Evolutionary conservation across 371 early-diverging fungal species (phyloP).

Genomic region (Rhizopus stolonifer): DNA sequence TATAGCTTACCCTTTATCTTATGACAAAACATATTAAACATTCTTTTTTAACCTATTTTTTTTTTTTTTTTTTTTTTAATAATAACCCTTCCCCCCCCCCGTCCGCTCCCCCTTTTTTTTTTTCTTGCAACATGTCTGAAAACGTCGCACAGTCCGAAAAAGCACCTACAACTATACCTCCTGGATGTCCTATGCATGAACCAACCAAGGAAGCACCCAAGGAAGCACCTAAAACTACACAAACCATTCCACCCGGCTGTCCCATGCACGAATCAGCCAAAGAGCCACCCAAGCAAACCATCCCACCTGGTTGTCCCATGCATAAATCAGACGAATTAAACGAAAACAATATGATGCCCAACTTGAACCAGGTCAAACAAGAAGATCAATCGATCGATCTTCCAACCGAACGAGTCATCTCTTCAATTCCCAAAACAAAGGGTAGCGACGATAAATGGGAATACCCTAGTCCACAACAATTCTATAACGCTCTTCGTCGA

Average conservation of each 20-base stretch:
- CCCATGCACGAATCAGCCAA: not conserved
- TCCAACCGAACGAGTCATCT: slow-evolving; percentile 68
- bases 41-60: too few relatives aligned
- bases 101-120: too few relatives aligned
- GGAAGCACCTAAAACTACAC: too few relatives aligned
- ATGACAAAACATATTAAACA: slow-evolving; percentile 14
- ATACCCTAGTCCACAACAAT: slow-evolving; percentile 95
- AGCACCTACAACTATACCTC: too few relatives aligned
- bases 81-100: slow-evolving; percentile 3
- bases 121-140: too few relatives aligned
- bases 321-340: slow-evolving; percentile 57
- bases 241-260: not conserved
- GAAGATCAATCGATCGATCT: slow-evolving; percentile 67
- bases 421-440: slow-evolving; percentile 61
- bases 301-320: slow-evolving; percentile 55
- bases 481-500: slow-evolving; percentile 92
- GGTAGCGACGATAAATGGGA: slow-evolving; percentile 70
- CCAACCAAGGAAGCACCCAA: slow-evolving; percentile 6
- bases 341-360: slow-evolving; percentile 86
- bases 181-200: slow-evolving; percentile 1
- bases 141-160: too few relatives aligned
- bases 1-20: slow-evolving; percentile 30
- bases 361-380: slow-evolving; percentile 65
- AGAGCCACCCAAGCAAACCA: slow-evolving; percentile 17
- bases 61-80: not conserved